Evolutionary conservation across 1,139 yeast genomes (phyloP).

Genomic region (Scheffersomyces lignicola): DNA sequence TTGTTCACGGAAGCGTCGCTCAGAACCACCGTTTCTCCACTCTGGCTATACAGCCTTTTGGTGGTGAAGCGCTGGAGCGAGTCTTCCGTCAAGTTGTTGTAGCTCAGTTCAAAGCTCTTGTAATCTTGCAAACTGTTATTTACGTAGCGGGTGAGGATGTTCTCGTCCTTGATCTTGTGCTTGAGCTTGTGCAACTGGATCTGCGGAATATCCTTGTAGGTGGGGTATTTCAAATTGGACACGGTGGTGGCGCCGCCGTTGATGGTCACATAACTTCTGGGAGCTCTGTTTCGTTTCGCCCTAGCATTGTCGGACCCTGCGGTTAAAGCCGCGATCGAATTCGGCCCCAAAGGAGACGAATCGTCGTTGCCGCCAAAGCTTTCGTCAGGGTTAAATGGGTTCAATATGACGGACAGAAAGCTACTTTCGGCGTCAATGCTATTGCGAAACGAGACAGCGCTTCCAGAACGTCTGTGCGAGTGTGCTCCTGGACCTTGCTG

Average conservation of each 20-base stretch:
- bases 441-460: slow-evolving; percentile 27
- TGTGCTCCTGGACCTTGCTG: slow-evolving; percentile 7
- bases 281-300: slow-evolving; percentile 31
- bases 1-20: slow-evolving; percentile 16
- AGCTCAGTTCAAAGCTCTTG: slow-evolving; percentile 51
- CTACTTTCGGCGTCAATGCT: slow-evolving; percentile 41
- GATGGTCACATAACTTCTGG: slow-evolving; percentile 34
- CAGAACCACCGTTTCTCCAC: too few species aligned
- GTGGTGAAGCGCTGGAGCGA: slow-evolving; percentile 46
- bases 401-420: slow-evolving; percentile 32
- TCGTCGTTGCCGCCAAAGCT: slow-evolving; percentile 16
- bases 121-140: slow-evolving; percentile 53
- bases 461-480: slow-evolving; percentile 19
- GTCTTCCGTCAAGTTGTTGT: slow-evolving; percentile 49
- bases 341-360: slow-evolving; percentile 71
- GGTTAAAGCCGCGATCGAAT: slow-evolving; percentile 74
- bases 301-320: slow-evolving; percentile 55
- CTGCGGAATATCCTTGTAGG: slow-evolving; percentile 82
- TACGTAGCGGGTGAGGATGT: slow-evolving; percentile 48
- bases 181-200: slow-evolving; percentile 63
- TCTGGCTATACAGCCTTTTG: too few species aligned
- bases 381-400: slow-evolving; percentile 20
- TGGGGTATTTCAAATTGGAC: slow-evolving; percentile 62
- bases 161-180: slow-evolving; percentile 48
- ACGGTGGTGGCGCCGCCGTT: slow-evolving; percentile 44